These are phyloP conservation scores for Pichia insulana DNA, from an alignment of 805 yeast genomes.

Conservation along the genomic window DNA sequence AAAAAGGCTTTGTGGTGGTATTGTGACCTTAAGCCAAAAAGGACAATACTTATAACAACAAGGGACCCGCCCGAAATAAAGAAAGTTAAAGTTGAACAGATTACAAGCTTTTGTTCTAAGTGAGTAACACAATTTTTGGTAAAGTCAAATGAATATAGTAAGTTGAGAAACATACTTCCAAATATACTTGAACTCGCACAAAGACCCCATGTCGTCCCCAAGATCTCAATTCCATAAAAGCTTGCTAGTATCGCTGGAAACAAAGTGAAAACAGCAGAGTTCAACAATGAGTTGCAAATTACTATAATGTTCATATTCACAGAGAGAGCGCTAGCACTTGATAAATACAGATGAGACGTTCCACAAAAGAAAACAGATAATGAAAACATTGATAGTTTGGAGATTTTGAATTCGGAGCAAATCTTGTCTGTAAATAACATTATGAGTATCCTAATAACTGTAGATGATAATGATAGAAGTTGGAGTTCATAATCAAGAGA, in stretches of 20 bases:
- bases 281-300: conserved; percentile 22
- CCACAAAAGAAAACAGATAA: conserved; percentile 21
- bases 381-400: conserved; percentile 24
- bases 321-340: conserved; percentile 17
- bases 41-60: conserved; percentile 17
- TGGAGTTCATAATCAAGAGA: conserved; percentile 20
- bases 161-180: conserved; percentile 37
- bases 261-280: conserved; percentile 80
- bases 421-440: conserved; percentile 65
- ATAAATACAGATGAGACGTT: conserved; percentile 23
- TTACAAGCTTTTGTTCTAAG: conserved; percentile 15
- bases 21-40: conserved; percentile 16
- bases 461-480: conserved; percentile 50
- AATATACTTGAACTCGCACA: conserved; percentile 69
- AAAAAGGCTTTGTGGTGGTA: conserved; percentile 21
- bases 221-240: conserved; percentile 79
- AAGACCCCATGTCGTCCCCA: conserved; percentile 91
- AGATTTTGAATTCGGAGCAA: conserved; percentile 21
- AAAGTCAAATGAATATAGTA: conserved; percentile 60
- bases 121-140: conserved; percentile 32
- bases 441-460: conserved; percentile 54
- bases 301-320: conserved; percentile 20
- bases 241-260: conserved; percentile 79
- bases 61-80: conserved; percentile 22
- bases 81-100: conserved; percentile 28